Conservation (phyloP, 768 basidiomycete genomes). For the Russula sp. region DNA sequence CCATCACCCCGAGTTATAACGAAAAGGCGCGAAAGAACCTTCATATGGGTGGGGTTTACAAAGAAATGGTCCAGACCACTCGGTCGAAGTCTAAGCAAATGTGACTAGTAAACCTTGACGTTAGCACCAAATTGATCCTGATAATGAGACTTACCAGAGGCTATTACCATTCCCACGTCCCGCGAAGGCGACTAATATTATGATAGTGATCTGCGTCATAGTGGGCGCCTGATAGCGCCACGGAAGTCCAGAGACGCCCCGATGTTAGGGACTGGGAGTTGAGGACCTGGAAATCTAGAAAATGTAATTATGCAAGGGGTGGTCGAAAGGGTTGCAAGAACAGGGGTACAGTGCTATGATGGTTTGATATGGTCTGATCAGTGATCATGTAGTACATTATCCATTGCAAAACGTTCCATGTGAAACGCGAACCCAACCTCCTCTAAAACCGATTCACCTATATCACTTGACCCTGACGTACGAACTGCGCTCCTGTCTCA, state of each 20-base stretch:
- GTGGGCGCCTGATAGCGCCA: neutral
- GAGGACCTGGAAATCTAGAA: neutral
- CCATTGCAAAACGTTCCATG: neutral
- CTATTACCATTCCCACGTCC: neutral
- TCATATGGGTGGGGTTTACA: neutral
- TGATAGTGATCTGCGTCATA: neutral
- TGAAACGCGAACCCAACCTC: neutral
- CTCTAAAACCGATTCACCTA: neutral
- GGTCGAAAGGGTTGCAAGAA: constrained; percentile 10
- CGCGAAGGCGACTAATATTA: too few relatives aligned
- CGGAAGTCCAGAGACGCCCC: neutral
- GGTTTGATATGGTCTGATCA: neutral
- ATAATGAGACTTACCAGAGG: neutral
- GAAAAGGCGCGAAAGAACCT: neutral
- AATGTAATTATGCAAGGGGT: neutral
- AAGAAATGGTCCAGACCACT: neutral
- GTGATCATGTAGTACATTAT: neutral
- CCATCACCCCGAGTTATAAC: neutral
- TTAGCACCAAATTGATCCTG: neutral
- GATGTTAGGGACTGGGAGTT: neutral
- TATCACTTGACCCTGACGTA: neutral
- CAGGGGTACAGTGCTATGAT: neutral
- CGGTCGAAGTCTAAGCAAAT: neutral
- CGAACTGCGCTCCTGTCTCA: neutral
- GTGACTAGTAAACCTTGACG: neutral